Evolutionary conservation across 345 rosid species (phyloP), one percentile per base, ranked within the genome.

Genomic region (Firmiana major): DNA sequence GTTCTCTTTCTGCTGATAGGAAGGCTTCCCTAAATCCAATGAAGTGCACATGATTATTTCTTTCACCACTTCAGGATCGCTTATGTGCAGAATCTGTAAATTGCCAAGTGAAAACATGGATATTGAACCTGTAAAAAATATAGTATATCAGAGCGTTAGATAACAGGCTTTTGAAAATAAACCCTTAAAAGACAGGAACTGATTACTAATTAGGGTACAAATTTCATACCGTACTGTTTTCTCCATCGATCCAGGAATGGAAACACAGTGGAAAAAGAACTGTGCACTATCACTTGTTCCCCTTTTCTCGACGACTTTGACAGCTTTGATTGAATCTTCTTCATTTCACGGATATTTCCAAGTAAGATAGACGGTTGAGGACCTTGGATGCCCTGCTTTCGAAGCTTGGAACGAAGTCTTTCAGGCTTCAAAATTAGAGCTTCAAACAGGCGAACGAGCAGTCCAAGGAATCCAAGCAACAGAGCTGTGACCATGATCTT

Each of bases 1-100:
- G 0, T 71, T 43, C 57, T 85, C 83, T 55, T 80, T 79, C 5
- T 79, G 83, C 51, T 79, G 86, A 53, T 85, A 81, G 3, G 85
- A 68, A 22, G 88, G 86, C 80, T 85, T 87, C 40, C 88, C 90
- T 36, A 87, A 53, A 59, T 83, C 87, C 74, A 82, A 63, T n/a
- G 86, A 79, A 38, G 84, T 79, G 53, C 84, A 80, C 19, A 79
- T 81, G 21, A 57, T 79, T 15, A 84, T 79, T 71, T 84, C 83
- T 64, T 77, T 84, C 71, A 79, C 83, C 57, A 84, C 70, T 24
- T 82, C 87, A 60, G 87, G 81, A 43, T 77, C 36, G 28, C 46
- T 79, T 38, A 82, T 81, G 54, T 53, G 59, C 36, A 84, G 24
- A 12, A 86, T 71, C 59, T 82, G 89, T 55, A 70, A 66, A 59